These are phyloP conservation scores for Closterium sp. DNA, from an alignment of 139 green algal species.

Conservation along the genomic window DNA sequence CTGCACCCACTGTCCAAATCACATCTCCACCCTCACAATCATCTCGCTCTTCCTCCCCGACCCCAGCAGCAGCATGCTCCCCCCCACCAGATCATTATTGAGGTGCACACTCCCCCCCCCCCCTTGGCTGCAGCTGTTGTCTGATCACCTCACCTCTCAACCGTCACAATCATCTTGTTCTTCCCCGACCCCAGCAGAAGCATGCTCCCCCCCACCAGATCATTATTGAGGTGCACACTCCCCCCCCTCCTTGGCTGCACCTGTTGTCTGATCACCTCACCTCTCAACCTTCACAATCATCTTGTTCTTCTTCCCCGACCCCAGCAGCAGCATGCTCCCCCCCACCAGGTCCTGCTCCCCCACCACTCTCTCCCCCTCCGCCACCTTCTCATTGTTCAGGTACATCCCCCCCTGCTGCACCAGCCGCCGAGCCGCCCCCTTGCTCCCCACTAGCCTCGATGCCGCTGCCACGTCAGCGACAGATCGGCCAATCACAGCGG, in stretches of 20 bases:
- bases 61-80: conserved; percentile 80
- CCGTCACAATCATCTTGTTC: conserved; percentile 91
- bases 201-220: conserved; percentile 81
- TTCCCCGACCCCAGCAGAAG: conserved; percentile 90
- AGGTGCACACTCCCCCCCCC: conserved; percentile 76
- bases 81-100: conserved; percentile 94
- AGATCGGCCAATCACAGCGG: conserved; percentile 60
- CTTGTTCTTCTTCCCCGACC: conserved; percentile 98
- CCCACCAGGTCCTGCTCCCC: conserved; percentile 75
- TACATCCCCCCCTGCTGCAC: conserved; percentile 77
- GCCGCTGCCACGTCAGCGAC: conserved; percentile 82
- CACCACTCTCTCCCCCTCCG: conserved; percentile 11
- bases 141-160: conserved; percentile 53
- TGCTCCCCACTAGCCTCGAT: conserved; percentile 78
- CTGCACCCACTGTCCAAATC: no score
- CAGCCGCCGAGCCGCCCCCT: conserved; percentile 72
- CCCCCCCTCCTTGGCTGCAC: conserved; percentile 27
- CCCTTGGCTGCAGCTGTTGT: not conserved
- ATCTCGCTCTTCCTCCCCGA: conserved; percentile 99
- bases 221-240: conserved; percentile 95
- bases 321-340: conserved; percentile 81
- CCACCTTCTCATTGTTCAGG: conserved; percentile 89
- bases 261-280: no score
- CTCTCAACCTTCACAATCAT: conserved; percentile 74
- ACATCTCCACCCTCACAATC: conserved; percentile 66